Conservation (phyloP, 345 rosid genomes). For the Salix viminalis region DNA sequence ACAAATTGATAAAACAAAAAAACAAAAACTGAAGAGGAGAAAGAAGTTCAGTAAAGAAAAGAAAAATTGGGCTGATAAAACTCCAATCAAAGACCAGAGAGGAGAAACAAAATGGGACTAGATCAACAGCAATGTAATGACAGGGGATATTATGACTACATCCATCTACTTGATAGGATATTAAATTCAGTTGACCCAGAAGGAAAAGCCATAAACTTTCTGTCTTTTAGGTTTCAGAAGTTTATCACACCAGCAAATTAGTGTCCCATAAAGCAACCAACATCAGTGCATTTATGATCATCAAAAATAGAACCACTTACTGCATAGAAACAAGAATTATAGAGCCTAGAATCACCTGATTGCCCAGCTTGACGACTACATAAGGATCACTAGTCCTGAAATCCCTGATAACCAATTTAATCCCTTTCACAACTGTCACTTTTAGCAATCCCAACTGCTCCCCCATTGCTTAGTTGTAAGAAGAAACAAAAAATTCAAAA, state of each 20-base stretch:
- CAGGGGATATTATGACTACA: background rate
- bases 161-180: background rate
- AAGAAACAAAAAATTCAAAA: background rate
- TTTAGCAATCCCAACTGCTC: conserved; percentile 68
- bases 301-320: background rate
- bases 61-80: background rate
- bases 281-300: background rate
- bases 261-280: background rate
- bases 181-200: background rate
- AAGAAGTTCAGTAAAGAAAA: background rate
- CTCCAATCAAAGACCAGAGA: background rate
- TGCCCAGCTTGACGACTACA: conserved; percentile 76
- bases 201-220: background rate
- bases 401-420: conserved; percentile 75
- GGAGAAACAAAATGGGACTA: background rate
- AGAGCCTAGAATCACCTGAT: conserved; percentile 45
- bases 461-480: conserved; percentile 38
- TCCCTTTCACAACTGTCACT: conserved; percentile 76
- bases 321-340: background rate
- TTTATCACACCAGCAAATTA: background rate
- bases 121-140: background rate
- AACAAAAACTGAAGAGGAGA: background rate
- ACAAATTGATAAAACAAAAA: background rate
- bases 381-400: conserved; percentile 98
- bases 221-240: background rate